Percentiles rank a stretch among this genome's conserved stretches.
Evolutionary conservation across 1,139 yeast species (phyloP).

Genomic region (Taphrina sp.): DNA sequence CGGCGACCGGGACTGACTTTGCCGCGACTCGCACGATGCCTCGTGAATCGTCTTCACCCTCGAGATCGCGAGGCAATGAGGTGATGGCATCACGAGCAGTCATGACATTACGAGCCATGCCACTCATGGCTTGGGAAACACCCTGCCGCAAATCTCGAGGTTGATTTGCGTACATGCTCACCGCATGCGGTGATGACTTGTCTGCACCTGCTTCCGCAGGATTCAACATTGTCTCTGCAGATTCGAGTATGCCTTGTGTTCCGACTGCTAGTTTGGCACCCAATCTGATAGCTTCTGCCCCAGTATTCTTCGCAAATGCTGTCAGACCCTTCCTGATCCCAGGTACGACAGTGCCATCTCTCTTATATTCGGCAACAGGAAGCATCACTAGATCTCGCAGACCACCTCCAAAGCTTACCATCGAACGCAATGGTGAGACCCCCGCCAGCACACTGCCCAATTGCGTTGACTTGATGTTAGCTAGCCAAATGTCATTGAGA

Average conservation of each 20-base stretch:
- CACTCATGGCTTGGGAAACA: constrained; percentile 64
- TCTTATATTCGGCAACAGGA: constrained; percentile 70
- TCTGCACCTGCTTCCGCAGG: constrained; percentile 45
- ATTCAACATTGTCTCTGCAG: constrained; percentile 72
- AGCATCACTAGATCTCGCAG: constrained; percentile 68
- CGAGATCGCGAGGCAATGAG: constrained; percentile 60
- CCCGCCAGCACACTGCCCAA: constrained; percentile 79
- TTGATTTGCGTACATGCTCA: constrained; percentile 82
- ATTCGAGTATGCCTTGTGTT: constrained; percentile 76
- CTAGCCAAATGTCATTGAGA: constrained; percentile 74
- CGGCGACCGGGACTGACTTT: constrained; percentile 73
- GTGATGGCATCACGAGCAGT: constrained; percentile 65
- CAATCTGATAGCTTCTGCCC: constrained; percentile 73
- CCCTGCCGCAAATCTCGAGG: constrained; percentile 74
- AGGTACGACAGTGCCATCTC: constrained; percentile 67
- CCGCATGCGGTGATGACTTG: constrained; percentile 41
- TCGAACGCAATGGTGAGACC: constrained; percentile 72
- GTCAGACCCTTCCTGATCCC: constrained; percentile 75
- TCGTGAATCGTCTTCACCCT: constrained; percentile 62
- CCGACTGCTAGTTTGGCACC: constrained; percentile 89
- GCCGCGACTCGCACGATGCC: constrained; percentile 69
- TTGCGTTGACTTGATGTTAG: constrained; percentile 77
- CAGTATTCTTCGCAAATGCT: constrained; percentile 74
- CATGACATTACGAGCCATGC: constrained; percentile 66
- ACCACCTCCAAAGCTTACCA: constrained; percentile 76